phyloP scores from a whole-genome alignment of 2,329 filamentous ascomycete genomes.

The Endoconidiophora laricicola region DNA sequence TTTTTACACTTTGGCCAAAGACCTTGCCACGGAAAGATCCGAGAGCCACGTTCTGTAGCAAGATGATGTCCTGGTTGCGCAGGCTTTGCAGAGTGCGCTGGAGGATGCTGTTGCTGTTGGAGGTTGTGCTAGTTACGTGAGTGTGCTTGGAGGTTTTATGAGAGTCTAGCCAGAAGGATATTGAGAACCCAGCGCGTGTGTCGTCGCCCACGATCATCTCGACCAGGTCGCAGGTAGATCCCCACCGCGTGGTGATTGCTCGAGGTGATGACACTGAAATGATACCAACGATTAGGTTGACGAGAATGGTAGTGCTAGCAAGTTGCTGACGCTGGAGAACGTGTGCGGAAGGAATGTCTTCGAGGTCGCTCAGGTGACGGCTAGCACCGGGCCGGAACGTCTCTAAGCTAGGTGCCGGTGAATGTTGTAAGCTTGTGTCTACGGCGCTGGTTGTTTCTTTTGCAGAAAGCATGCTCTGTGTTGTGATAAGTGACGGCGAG shows the following conservation, averaged over 20 bases:
- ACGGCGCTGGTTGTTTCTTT: too few relatives aligned
- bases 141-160: constrained; percentile 14
- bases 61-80: constrained; percentile 56
- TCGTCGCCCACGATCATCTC: constrained; percentile 76
- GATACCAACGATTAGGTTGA: constrained; percentile 67
- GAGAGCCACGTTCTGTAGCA: constrained; percentile 66
- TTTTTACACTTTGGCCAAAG: constrained; percentile 69
- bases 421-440: background rate
- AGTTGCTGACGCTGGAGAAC: constrained; percentile 25
- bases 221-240: constrained; percentile 45
- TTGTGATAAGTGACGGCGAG: background rate
- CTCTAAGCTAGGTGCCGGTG: constrained; percentile 6
- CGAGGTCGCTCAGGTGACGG: constrained; percentile 37
- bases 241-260: constrained; percentile 49
- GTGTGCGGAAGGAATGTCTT: constrained; percentile 49
- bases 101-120: too few relatives aligned
- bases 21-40: constrained; percentile 60
- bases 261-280: constrained; percentile 54
- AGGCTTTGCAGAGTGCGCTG: constrained; percentile 27
- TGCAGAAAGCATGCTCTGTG: too few relatives aligned
- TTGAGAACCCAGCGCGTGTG: constrained; percentile 59
- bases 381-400: constrained; percentile 4
- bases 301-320: constrained; percentile 31
- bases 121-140: too few relatives aligned
- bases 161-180: constrained; percentile 65